Evolutionary conservation across 2,329 filamentous ascomycete genomes (phyloP), one percentile per base, ranked within the genome.

Genomic region (Ophiostoma triangulosporum): DNA sequence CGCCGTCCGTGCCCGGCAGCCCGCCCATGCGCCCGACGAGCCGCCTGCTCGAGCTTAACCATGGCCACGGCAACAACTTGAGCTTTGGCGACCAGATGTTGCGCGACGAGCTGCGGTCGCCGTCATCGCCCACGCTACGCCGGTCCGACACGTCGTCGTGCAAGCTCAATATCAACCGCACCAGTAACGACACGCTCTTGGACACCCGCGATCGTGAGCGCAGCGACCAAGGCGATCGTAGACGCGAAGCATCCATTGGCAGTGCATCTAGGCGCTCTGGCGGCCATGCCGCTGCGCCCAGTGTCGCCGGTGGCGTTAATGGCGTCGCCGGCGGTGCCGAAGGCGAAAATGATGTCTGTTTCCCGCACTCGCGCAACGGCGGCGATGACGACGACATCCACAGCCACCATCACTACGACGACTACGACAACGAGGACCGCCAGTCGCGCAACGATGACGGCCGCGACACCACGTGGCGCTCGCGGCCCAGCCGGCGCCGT

Each of bases 321-420:
- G 29, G 22, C 24, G 35, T 43, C 59, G 9, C 46, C 55, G 36
- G 65, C 66, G 20, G 57, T 60, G 3, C 56, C 61, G 62, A 24
- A 4, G 57, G 83, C 0, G 81, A 93, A 62, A 86, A 86, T 59
- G 93, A 97, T 68, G 90, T 97, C 0, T 96, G 93, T 70, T 96
- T 95, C 62, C 91, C 90, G 0, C 81, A 82, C 6, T 83, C 86
- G 53, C 81, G 75, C 5, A n/a, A n/a, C n/a, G 88, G 77, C 27
- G 86, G 91, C 31, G 88, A 94, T 48, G 88, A 93, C 49, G 67
- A 74, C 43, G 67, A 71, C 4, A 74, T 76, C 4, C 71, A 71
- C 15, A 24, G 26, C 26, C 24, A 14, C 11, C 29, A n/a, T 9
- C 17, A 27, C 36, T 14, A 26, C 38, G 56, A 36, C 31, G 57